Percentiles rank a stretch among this genome's conserved stretches.
phyloP scores from a whole-genome alignment of 2,329 filamentous ascomycete species.

The Penicillium sp. region DNA sequence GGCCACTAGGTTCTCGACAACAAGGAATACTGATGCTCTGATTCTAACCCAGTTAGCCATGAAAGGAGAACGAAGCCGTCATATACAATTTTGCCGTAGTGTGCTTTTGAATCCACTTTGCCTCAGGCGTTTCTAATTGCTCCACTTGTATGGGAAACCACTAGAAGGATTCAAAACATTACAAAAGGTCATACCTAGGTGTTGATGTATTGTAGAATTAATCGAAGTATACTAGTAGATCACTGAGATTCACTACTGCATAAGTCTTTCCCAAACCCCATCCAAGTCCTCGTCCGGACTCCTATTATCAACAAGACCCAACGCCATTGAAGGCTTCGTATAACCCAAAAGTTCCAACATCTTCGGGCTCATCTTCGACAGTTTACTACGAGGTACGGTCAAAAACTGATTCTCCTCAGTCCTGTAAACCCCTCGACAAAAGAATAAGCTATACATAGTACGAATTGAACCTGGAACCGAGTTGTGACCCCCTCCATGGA shows the following conservation, averaged over 20 bases:
- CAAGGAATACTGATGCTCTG: no score
- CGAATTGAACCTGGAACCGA: constrained; percentile 1
- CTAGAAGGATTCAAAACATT: no score
- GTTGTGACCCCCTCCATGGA: constrained; percentile 1
- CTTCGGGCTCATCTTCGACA: background rate
- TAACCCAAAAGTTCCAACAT: background rate
- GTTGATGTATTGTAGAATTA: no score
- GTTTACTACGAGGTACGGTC: background rate
- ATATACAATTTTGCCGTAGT: no score
- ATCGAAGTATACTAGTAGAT: no score
- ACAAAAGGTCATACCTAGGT: no score
- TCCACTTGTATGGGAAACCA: no score
- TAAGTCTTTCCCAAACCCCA: background rate
- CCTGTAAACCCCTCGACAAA: background rate
- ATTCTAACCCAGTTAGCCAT: no score
- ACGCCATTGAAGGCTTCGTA: background rate
- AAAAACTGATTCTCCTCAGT: constrained; percentile 4
- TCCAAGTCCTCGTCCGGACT: background rate
- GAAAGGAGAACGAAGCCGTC: no score
- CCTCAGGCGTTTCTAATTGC: no score
- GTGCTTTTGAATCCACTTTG: no score
- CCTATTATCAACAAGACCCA: constrained; percentile 2
- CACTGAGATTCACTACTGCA: background rate
- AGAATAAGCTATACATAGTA: constrained; percentile 3
- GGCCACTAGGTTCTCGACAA: no score